Evolutionary conservation across 176 grass and related monocot genomes (phyloP).

Genomic region (Puccinellia tenuiflora): DNA sequence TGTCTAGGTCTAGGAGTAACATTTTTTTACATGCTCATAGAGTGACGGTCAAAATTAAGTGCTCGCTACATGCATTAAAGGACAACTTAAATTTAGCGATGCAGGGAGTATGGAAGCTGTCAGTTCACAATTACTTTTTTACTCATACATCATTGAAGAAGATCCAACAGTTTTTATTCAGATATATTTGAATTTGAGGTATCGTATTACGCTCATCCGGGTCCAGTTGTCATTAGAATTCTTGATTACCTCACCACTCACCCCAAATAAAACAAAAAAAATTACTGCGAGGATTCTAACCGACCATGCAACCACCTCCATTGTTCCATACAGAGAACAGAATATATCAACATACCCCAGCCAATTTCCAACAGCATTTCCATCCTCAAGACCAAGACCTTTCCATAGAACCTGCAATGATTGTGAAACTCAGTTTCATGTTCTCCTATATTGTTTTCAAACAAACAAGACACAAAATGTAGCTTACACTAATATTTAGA

Average conservation of each 20-base stretch:
- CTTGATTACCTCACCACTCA: neutral
- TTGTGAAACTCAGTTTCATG: neutral
- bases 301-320: neutral
- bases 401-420: slow-evolving; percentile 72
- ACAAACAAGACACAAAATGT: neutral
- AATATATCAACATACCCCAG: slow-evolving; percentile 36
- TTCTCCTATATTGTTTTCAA: neutral
- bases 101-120: neutral
- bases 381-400: slow-evolving; percentile 80
- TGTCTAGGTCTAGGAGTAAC: neutral
- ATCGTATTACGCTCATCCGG: neutral
- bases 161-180: neutral
- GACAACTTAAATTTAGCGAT: neutral
- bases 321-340: neutral
- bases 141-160: neutral
- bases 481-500: neutral
- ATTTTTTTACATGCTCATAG: neutral
- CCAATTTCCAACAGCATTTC: slow-evolving; percentile 70
- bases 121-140: neutral
- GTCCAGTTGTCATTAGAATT: neutral
- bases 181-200: neutral
- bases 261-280: neutral
- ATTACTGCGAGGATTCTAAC: neutral
- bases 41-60: neutral
- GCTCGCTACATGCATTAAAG: neutral